Conservation (phyloP, 2,329 filamentous ascomycete genomes). For the Venturiaceae sp. region DNA sequence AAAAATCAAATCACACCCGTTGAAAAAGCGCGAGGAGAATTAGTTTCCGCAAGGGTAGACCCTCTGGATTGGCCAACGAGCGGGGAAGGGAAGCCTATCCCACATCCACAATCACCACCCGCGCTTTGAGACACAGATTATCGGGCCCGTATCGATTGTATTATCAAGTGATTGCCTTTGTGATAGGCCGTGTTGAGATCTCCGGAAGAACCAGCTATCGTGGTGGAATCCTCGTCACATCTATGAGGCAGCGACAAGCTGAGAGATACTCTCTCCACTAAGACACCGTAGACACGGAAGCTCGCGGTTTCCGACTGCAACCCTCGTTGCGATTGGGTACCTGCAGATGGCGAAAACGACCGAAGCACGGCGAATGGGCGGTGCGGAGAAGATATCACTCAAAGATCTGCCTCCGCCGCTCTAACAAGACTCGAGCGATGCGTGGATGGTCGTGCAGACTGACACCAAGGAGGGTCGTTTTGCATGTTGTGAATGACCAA, state of each 20-base stretch:
- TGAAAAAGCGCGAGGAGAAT: neutral
- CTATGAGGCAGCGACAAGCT: neutral
- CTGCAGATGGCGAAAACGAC: conserved; percentile 2
- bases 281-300: neutral
- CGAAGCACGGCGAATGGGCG: neutral
- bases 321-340: neutral
- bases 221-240: neutral
- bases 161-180: neutral
- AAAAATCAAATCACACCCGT: neutral
- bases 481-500: neutral
- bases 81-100: neutral
- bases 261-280: neutral
- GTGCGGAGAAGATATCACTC: neutral
- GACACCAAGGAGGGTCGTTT: neutral
- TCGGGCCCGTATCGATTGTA: neutral
- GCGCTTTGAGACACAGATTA: neutral
- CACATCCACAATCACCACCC: neutral
- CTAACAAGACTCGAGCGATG: neutral
- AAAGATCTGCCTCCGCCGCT: neutral
- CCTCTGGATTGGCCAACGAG: neutral
- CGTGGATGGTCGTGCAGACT: neutral
- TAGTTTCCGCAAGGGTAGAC: neutral
- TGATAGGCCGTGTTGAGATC: neutral
- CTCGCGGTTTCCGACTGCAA: neutral
- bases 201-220: neutral